phyloP scores from a whole-genome alignment of 805 yeast genomes.

The Candida nanaspora region DNA sequence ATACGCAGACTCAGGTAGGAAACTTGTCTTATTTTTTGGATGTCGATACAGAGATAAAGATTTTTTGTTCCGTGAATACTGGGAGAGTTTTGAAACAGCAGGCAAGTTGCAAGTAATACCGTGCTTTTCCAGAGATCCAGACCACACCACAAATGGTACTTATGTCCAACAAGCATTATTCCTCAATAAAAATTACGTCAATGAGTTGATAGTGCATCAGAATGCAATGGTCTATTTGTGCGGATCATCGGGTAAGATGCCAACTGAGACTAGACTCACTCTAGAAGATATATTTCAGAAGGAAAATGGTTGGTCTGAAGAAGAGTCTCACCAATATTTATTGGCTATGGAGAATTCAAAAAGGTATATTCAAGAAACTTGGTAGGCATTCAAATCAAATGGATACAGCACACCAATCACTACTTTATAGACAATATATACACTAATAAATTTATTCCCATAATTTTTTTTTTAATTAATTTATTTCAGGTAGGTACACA shows the following conservation, averaged over 20 bases:
- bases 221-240: conserved; percentile 72
- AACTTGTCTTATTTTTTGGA: conserved; percentile 63
- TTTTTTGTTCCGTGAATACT: conserved; percentile 52
- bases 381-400: conserved; percentile 37
- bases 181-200: conserved; percentile 39
- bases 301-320: conserved; percentile 30
- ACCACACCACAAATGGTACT: conserved; percentile 5
- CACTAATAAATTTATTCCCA: too few species aligned
- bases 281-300: conserved; percentile 53
- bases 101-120: conserved; percentile 34
- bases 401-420: too few species aligned
- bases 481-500: too few species aligned
- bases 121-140: conserved; percentile 43
- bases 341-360: conserved; percentile 53
- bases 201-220: conserved; percentile 43
- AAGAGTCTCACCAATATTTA: conserved; percentile 45
- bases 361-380: conserved; percentile 81
- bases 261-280: conserved; percentile 78
- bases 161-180: conserved; percentile 78
- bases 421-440: too few species aligned
- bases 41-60: conserved; percentile 63
- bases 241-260: conserved; percentile 95
- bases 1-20: conserved; percentile 17
- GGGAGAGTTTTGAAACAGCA: conserved; percentile 31
- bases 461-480: too few species aligned